Evolutionary conservation across 2,329 filamentous ascomycete genomes (phyloP).

Genomic region (Camillea tinctor): DNA sequence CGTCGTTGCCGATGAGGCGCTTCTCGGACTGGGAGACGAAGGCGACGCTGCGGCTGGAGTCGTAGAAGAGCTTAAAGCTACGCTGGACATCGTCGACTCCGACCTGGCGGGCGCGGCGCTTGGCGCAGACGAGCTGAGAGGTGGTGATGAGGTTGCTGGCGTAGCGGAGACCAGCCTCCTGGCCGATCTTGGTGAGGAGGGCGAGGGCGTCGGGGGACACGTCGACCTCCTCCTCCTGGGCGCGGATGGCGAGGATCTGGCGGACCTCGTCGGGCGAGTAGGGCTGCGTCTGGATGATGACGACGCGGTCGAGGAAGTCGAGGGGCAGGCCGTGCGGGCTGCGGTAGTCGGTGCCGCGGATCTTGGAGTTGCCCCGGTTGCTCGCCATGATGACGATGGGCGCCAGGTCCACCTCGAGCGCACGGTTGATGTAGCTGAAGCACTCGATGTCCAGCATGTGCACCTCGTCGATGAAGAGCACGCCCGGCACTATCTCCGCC

Average conservation of each 20-base stretch:
- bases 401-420: conserved; percentile 88
- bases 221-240: conserved; percentile 94
- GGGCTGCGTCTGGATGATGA: conserved; percentile 90
- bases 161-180: conserved; percentile 88
- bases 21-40: conserved; percentile 91
- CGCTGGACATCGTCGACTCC: conserved; percentile 86
- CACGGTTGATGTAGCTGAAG: conserved; percentile 97
- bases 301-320: conserved; percentile 92
- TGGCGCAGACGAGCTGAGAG: conserved; percentile 81
- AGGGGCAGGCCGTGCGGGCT: conserved; percentile 92
- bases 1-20: conserved; percentile 85
- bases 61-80: conserved; percentile 92
- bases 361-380: conserved; percentile 88
- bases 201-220: conserved; percentile 86
- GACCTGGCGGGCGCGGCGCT: conserved; percentile 82
- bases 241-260: conserved; percentile 88
- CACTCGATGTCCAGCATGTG: conserved; percentile 99
- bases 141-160: conserved; percentile 98
- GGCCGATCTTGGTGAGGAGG: conserved; percentile 90
- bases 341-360: conserved; percentile 89
- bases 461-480: conserved; percentile 97
- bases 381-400: conserved; percentile 99
- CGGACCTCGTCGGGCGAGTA: conserved; percentile 84
- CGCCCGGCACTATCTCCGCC: conserved; percentile 94
- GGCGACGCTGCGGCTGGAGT: conserved; percentile 81